A percentile compares a stretch with the other conserved stretches of the same genome.
Conservation (phyloP, 306 rosid species). For the Mucuna pruriens region DNA sequence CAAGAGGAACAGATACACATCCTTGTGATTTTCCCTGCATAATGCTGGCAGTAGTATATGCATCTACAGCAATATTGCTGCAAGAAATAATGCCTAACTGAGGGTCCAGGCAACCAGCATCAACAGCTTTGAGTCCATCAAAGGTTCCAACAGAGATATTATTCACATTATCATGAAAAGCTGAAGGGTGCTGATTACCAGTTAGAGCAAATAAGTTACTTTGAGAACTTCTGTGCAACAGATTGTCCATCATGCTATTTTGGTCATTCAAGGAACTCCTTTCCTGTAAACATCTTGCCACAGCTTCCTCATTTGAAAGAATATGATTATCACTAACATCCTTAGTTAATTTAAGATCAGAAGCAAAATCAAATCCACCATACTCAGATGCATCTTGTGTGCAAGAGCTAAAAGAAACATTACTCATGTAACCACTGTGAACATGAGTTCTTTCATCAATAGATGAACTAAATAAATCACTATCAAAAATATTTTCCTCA, state of each 20-base stretch:
- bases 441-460: slow-evolving; percentile 36
- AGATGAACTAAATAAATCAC: slow-evolving; percentile 42
- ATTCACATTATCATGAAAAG: slow-evolving; percentile 34
- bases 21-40: slow-evolving; percentile 40
- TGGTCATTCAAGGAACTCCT: slow-evolving; percentile 40
- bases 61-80: slow-evolving; percentile 35
- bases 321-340: slow-evolving; percentile 39
- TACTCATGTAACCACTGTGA: slow-evolving; percentile 29
- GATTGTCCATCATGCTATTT: slow-evolving; percentile 35
- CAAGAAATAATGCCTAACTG: slow-evolving; percentile 42
- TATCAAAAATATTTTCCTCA: slow-evolving; percentile 34
- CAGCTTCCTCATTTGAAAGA: slow-evolving; percentile 40
- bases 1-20: slow-evolving; percentile 38
- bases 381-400: slow-evolving; percentile 39
- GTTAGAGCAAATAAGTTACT: slow-evolving; percentile 27
- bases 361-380: slow-evolving; percentile 41
- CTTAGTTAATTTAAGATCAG: slow-evolving; percentile 35
- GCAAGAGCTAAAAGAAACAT: slow-evolving; percentile 42
- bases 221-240: slow-evolving; percentile 29
- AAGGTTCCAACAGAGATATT: slow-evolving; percentile 39
- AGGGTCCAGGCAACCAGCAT: slow-evolving; percentile 36
- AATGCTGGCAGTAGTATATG: slow-evolving; percentile 28
- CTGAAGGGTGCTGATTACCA: slow-evolving; percentile 36
- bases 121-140: slow-evolving; percentile 43
- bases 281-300: slow-evolving; percentile 37